Conservation (phyloP, 331 rosid species). For the Quercus phellos region DNA sequence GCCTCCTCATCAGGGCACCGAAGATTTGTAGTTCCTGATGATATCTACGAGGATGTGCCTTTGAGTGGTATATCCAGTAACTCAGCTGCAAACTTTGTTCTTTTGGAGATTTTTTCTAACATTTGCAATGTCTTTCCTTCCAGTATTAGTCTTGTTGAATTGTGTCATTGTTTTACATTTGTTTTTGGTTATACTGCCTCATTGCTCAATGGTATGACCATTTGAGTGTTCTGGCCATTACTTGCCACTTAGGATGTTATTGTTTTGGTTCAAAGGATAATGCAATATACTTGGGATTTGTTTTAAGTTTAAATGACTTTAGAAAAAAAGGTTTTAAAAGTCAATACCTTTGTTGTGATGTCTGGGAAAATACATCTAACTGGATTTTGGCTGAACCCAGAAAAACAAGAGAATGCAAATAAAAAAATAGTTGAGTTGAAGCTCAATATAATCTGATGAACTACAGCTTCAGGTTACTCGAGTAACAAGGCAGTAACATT, state of each 20-base stretch:
- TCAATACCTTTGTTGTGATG: not conserved
- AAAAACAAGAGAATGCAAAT: not conserved
- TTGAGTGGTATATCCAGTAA: conserved; percentile 54
- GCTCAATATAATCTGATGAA: not conserved
- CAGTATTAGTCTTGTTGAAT: not conserved
- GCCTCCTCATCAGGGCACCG: conserved; percentile 89
- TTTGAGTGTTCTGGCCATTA: not conserved
- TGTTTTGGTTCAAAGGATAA: not conserved
- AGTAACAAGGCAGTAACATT: not conserved
- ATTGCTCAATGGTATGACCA: not conserved
- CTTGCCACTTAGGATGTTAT: not conserved
- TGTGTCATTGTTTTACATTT: not conserved
- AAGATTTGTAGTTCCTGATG: conserved; percentile 69
- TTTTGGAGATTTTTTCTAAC: not conserved
- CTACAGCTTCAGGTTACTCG: not conserved
- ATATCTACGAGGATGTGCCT: conserved; percentile 42
- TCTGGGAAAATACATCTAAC: not conserved
- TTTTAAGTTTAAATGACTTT: not conserved
- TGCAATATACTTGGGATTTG: not conserved
- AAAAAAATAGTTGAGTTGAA: not conserved
- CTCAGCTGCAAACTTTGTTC: conserved; percentile 5
- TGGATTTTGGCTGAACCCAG: not conserved
- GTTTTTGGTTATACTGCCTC: not conserved
- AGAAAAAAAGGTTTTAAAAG: not conserved
- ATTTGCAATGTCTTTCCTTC: not conserved